Evolutionary conservation across 2,329 filamentous ascomycete species (phyloP), one percentile per base, ranked within the genome.

Genomic region (Myriosclerotinia curreyana): DNA sequence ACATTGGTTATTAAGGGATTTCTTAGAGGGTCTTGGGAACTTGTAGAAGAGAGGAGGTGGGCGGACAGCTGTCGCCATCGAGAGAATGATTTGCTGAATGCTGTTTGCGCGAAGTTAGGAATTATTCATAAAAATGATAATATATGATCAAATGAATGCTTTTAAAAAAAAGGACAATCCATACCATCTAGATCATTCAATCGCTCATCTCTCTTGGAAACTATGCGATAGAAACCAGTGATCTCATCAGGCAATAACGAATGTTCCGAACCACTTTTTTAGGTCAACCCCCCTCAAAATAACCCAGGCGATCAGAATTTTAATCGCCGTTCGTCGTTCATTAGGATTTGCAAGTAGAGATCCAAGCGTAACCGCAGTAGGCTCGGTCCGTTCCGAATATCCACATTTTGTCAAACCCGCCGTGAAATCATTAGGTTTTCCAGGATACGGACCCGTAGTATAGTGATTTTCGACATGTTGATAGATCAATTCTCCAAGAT

Each of bases 381-480:
- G 59, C 11, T 62, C 51, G 7, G 44, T 56, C 31, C 14, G 44
- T 5, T 62, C 61, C 14, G 52, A 28, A 34, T 58, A 58, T 34
- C 52, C 44, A 40, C 44, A 64, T 15, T 42, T 28, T 3, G 1
- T 22, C 28, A 64, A 58, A 5, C 22, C 22, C 2, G 36, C 40
- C 11, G 17, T 42, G 4, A 64, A 22, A 25, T 64, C 36, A 14
- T 64, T 22, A 31, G 22, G 46, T 4, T 11, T 48, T 34, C 64
- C 60, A 20, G 34, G 22, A 25, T 42, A 51, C 14, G 38, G 5
- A 14, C 36, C 5, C 0, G 67, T 55, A 60, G 77, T 75, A 60
- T 79, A 80, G 56, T 79, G 69, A 60, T 71, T 75, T 62, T 79
- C 75, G 50, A 79, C 75, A 64, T 81, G 79, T 46, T 77, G 73